These are phyloP conservation scores for Dichotomopilus funicola DNA, from an alignment of 2,329 filamentous ascomycete species.

Conservation along the genomic window DNA sequence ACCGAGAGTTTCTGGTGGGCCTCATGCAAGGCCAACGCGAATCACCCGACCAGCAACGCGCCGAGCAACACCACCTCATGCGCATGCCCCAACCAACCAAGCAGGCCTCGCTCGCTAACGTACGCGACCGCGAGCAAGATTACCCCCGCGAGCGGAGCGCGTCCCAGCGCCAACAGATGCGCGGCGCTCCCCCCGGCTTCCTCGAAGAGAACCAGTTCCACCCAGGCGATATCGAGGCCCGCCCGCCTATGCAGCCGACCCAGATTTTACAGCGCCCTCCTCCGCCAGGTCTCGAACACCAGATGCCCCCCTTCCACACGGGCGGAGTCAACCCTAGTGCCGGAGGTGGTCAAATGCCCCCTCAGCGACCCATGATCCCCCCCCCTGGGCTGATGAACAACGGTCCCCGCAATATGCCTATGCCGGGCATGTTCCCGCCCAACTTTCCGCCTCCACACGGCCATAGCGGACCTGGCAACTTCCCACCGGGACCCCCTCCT, in stretches of 20 bases:
- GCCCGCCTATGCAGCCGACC: conserved; percentile 39
- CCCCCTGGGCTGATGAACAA: conserved; percentile 49
- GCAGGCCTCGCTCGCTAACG: conserved; percentile 40
- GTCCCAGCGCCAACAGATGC: conserved; percentile 36
- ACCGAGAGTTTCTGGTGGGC: conserved; percentile 79
- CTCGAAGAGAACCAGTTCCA: conserved; percentile 47
- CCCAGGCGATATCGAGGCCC: conserved; percentile 39
- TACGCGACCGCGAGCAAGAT: conserved; percentile 44
- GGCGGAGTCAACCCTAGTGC: conserved; percentile 19
- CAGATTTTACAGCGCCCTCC: conserved; percentile 60
- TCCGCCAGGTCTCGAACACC: conserved; percentile 52
- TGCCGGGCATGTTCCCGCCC: conserved; percentile 56
- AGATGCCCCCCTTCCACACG: conserved; percentile 53
- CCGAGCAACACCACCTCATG: conserved; percentile 45
- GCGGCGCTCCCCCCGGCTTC: conserved; percentile 45
- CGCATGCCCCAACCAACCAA: conserved; percentile 47
- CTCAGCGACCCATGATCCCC: conserved; percentile 49
- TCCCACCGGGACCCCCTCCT: conserved; percentile 14
- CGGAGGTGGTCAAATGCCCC: conserved; percentile 34
- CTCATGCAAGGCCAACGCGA: conserved; percentile 61
- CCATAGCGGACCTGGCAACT: conserved; percentile 33
- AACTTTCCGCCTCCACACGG: conserved; percentile 49
- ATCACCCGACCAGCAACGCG: conserved; percentile 43
- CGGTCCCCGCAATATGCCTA: conserved; percentile 39
- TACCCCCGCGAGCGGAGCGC: conserved; percentile 36